Conservation (phyloP, 1,284 basidiomycete species). For the Sanghuangporus sanghuang region DNA sequence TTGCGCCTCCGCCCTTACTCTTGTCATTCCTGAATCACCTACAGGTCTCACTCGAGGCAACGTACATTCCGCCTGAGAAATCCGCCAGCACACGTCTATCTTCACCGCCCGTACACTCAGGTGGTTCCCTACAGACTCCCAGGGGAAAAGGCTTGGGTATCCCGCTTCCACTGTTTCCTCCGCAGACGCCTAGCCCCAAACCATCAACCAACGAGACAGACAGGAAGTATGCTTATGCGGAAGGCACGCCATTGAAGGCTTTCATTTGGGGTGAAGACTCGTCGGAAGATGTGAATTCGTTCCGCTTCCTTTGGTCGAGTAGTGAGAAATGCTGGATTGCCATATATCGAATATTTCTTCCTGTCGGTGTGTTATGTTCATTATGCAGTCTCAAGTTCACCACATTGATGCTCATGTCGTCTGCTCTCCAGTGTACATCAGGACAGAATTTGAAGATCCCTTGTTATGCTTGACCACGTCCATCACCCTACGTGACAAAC, state of each 20-base stretch:
- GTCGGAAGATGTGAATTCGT: conserved; percentile 47
- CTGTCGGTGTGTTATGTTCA: conserved; percentile 55
- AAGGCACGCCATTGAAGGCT: conserved; percentile 68
- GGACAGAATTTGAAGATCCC: conserved; percentile 66
- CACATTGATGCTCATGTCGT: conserved; percentile 6
- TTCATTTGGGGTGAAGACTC: conserved; percentile 65
- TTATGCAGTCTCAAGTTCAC: not conserved
- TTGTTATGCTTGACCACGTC: conserved; percentile 78
- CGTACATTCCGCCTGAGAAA: conserved; percentile 59
- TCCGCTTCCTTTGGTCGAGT: conserved; percentile 59
- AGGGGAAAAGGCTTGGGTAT: conserved; percentile 29
- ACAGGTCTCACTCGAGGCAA: conserved; percentile 75
- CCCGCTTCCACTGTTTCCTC: conserved; percentile 66
- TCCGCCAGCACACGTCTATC: conserved; percentile 34
- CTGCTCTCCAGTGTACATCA: conserved; percentile 54
- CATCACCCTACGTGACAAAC: conserved; percentile 71
- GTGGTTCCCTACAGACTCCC: conserved; percentile 18
- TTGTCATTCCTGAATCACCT: conserved; percentile 64
- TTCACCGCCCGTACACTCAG: conserved; percentile 35
- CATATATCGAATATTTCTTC: conserved; percentile 67
- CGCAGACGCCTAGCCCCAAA: conserved; percentile 69
- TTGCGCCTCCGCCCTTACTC: conserved; percentile 48
- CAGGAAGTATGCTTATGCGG: conserved; percentile 66
- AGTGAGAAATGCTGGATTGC: conserved; percentile 62
- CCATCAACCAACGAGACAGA: conserved; percentile 65